phyloP scores from a whole-genome alignment of 2,329 filamentous ascomycete genomes.

The Drechslerella dactyloides region DNA sequence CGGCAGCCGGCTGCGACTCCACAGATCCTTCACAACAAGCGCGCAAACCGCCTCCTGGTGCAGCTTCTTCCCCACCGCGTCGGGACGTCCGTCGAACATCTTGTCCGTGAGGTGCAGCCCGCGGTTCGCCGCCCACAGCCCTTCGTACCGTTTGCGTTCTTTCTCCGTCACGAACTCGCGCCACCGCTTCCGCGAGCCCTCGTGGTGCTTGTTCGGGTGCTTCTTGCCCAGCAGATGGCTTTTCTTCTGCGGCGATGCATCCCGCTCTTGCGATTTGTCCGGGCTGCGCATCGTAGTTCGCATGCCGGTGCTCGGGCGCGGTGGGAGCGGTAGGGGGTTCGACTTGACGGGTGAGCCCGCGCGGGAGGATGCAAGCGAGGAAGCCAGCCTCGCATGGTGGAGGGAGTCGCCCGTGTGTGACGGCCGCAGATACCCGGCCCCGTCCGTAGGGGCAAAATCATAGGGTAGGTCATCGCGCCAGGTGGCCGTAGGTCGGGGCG shows the following conservation, averaged over 20 bases:
- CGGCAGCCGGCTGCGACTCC: slow-evolving; percentile 72
- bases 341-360: slow-evolving; percentile 44
- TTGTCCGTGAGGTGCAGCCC: slow-evolving; percentile 60
- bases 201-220: slow-evolving; percentile 75
- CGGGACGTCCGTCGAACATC: slow-evolving; percentile 53
- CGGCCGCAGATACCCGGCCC: slow-evolving; percentile 28
- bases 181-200: slow-evolving; percentile 77
- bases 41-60: slow-evolving; percentile 66
- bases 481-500: slow-evolving; percentile 12
- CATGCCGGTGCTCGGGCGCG: slow-evolving; percentile 17
- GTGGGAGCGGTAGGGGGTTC: slow-evolving; percentile 40
- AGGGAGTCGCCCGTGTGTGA: slow-evolving; percentile 38
- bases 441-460: slow-evolving; percentile 18
- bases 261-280: slow-evolving; percentile 24
- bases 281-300: slow-evolving; percentile 46
- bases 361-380: slow-evolving; percentile 42
- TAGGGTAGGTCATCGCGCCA: slow-evolving; percentile 41
- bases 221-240: slow-evolving; percentile 65
- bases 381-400: slow-evolving; percentile 32
- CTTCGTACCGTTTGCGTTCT: slow-evolving; percentile 81
- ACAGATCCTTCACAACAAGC: slow-evolving; percentile 76
- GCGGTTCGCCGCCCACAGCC: slow-evolving; percentile 81
- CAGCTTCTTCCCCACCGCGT: slow-evolving; percentile 31
- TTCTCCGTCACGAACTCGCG: slow-evolving; percentile 73
- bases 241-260: slow-evolving; percentile 33